Conservation (phyloP, 2,329 filamentous ascomycete genomes). For the Pseudogymnoascus sp. region DNA sequence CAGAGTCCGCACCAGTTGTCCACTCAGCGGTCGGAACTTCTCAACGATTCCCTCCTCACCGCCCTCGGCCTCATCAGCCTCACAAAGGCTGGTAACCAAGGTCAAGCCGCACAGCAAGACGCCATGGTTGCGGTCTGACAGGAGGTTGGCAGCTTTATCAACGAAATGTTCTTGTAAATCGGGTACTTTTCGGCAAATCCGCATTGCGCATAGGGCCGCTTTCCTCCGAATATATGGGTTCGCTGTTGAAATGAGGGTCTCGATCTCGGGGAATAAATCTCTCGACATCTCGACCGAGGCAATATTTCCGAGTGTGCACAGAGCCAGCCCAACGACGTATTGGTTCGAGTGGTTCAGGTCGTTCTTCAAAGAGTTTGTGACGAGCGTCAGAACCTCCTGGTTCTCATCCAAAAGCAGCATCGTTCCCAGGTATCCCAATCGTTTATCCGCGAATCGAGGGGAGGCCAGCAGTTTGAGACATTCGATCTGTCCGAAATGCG, state of each 20-base stretch:
- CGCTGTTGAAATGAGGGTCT: slow-evolving; percentile 80
- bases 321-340: slow-evolving; percentile 92
- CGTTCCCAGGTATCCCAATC: slow-evolving; percentile 88
- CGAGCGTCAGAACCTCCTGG: slow-evolving; percentile 92
- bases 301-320: slow-evolving; percentile 96
- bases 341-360: slow-evolving; percentile 96
- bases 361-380: slow-evolving; percentile 97
- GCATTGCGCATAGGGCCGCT: slow-evolving; percentile 97
- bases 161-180: slow-evolving; percentile 96
- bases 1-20: slow-evolving; percentile 77
- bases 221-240: slow-evolving; percentile 99
- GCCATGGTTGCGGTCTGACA: slow-evolving; percentile 92
- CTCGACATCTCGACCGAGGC: slow-evolving; percentile 97
- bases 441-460: slow-evolving; percentile 95
- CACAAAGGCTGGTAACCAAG: slow-evolving; percentile 83
- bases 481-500: slow-evolving; percentile 98
- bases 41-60: slow-evolving; percentile 87
- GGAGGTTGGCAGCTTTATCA: slow-evolving; percentile 81
- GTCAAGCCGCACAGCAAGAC: slow-evolving; percentile 90
- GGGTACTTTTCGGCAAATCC: slow-evolving; percentile 95
- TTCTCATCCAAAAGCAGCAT: slow-evolving; percentile 97
- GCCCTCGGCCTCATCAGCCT: slow-evolving; percentile 87
- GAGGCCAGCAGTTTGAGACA: slow-evolving; percentile 96
- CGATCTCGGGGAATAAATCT: slow-evolving; percentile 94
- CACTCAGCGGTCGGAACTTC: slow-evolving; percentile 82